Evolutionary conservation across 257 asterid species (phyloP), one percentile per base, ranked within the genome.

Genomic region (Primulina tabacum): DNA sequence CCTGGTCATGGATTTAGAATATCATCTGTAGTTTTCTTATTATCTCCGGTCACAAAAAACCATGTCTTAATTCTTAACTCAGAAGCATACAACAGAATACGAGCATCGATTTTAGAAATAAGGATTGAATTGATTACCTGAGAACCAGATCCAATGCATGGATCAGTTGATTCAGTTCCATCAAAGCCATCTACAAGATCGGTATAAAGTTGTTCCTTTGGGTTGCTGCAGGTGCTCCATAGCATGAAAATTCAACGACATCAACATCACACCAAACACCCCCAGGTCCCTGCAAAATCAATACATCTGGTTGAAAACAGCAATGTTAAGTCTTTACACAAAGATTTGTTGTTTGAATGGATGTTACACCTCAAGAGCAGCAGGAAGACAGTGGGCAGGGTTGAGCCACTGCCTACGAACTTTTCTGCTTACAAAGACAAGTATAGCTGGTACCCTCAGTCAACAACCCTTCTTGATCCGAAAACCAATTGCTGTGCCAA

Each of bases 201-300:
- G 32, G 95, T 86, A 61, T 84, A 89, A 28, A 81, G 66, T 74
- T 86, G 96, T 75, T 87, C 93, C 69, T 82, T 94, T 9, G 97
- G 70, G 96, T 87, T 55, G 97, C 87, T 71, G 91, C 90, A 11
- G 97, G 96, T 16, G 87, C 96, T 62, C 99, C 97, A 77, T 74
- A 91, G 82, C 89, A 91, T 71, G 93, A 79, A 73, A 94, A 94
- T 75, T 94, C 99, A 60, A 94, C 96, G 55, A 91, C 99, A 80
- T 94, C 99, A 63, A 94, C 92, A 74, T 88, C 99, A 73, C 99
- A 94, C 97, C 99, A 94, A 73, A 94, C 85, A 61, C 96, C 97
- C 62, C 99, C 97, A 64, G 99, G 99, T 64, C 97, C 97, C 97
- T 94, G 80, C 67, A 79, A 66, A 78, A 74, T 66, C 65, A 32